A percentile compares a stretch with the other conserved stretches of the same genome.
These are phyloP conservation scores for Rhodosporidiobolus sp. DNA, from an alignment of 768 basidiomycete genomes.

Conservation along the genomic window DNA sequence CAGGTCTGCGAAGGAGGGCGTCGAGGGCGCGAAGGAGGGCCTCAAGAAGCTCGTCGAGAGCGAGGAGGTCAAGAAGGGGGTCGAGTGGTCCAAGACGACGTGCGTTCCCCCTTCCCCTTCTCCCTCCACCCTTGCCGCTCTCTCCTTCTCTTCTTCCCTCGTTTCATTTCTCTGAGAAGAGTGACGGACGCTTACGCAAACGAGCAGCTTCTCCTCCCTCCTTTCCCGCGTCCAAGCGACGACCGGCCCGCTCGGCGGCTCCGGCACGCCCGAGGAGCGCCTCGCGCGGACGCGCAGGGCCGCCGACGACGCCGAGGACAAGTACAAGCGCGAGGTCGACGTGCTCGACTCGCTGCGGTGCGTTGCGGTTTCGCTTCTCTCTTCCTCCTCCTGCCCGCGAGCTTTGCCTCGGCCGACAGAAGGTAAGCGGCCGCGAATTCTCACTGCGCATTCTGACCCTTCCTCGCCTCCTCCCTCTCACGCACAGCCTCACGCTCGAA, in stretches of 20 bases:
- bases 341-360: slow-evolving; percentile 26
- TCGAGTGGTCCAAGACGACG: slow-evolving; percentile 36
- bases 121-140: too few relatives aligned
- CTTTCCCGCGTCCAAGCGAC: slow-evolving; percentile 27
- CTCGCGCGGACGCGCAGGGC: not conserved
- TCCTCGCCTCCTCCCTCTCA: not conserved
- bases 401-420: not conserved
- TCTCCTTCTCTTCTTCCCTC: not conserved
- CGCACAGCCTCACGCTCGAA: slow-evolving; percentile 33
- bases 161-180: not conserved
- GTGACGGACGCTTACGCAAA: too few relatives aligned
- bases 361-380: not conserved
- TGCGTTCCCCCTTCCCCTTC: not conserved
- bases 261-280: slow-evolving; percentile 17
- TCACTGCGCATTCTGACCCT: not conserved
- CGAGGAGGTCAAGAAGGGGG: slow-evolving; percentile 25
- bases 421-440: not conserved
- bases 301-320: slow-evolving; percentile 24
- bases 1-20: not conserved
- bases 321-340: slow-evolving; percentile 16
- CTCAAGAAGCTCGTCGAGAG: slow-evolving; percentile 19
- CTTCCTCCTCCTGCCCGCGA: not conserved
- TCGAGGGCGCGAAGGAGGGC: not conserved
- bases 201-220: slow-evolving; percentile 27
- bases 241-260: slow-evolving; percentile 16